These are phyloP conservation scores for Apiospora aurea DNA, from an alignment of 2,329 filamentous ascomycete species.

Conservation along the genomic window DNA sequence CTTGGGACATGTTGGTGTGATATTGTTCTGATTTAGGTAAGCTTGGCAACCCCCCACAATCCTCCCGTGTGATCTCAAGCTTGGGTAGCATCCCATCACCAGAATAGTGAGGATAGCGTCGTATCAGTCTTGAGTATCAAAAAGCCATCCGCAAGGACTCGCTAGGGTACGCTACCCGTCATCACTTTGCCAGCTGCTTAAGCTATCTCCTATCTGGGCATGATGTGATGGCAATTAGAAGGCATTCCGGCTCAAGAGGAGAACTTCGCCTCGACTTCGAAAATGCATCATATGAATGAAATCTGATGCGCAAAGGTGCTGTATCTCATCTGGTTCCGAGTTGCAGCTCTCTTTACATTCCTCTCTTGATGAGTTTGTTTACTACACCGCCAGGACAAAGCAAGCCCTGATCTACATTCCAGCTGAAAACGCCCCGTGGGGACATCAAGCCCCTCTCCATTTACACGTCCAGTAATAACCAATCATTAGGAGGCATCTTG, in stretches of 20 bases:
- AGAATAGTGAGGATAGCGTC: not conserved
- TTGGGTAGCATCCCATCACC: not conserved
- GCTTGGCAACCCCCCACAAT: not conserved
- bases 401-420: not conserved
- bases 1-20: not conserved
- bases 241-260: not conserved
- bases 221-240: not conserved
- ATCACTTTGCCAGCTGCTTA: not conserved
- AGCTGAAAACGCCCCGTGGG: constrained; percentile 18
- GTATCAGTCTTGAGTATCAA: not conserved
- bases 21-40: not conserved
- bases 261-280: not conserved
- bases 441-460: not conserved
- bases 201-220: not conserved
- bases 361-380: not conserved
- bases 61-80: not conserved
- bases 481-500: not conserved
- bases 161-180: not conserved
- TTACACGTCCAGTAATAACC: not conserved
- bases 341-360: not conserved
- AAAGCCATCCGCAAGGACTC: not conserved
- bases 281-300: not conserved
- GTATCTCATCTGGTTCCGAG: not conserved
- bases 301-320: not conserved
- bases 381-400: not conserved